Percentiles rank a stretch among this genome's conserved stretches.
phyloP scores from a whole-genome alignment of 208 protist species.

The Wallacemonas sp. region DNA sequence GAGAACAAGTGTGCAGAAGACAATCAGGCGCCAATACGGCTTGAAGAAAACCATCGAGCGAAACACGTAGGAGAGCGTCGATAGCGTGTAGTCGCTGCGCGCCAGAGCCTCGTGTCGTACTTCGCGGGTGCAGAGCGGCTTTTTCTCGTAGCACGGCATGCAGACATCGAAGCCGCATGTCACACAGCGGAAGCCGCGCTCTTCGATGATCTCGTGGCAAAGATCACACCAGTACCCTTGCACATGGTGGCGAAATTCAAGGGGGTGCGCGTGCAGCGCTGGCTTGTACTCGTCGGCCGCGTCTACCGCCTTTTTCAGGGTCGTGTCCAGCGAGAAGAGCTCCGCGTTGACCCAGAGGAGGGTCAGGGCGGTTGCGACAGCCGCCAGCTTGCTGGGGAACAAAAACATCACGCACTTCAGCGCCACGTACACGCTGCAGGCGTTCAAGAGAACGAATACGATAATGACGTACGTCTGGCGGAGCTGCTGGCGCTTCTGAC shows the following conservation, averaged over 20 bases:
- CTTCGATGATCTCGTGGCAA: background rate
- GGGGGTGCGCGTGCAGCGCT: slow-evolving; percentile 1
- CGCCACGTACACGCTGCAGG: slow-evolving; percentile 11
- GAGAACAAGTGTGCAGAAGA: background rate
- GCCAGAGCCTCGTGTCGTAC: background rate
- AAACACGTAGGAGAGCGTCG: background rate
- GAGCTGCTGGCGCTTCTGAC: background rate
- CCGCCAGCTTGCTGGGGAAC: slow-evolving; percentile 8
- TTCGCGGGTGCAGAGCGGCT: background rate
- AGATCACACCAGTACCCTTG: slow-evolving; percentile 7
- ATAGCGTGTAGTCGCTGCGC: background rate
- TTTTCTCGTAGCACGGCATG: slow-evolving; percentile 13
- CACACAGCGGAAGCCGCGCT: slow-evolving; percentile 5
- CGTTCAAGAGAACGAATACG: slow-evolving; percentile 4
- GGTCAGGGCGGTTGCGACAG: background rate
- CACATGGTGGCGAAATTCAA: background rate
- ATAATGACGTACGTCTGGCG: background rate
- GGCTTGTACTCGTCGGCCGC: slow-evolving; percentile 9
- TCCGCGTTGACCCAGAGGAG: slow-evolving; percentile 12
- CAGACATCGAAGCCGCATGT: slow-evolving; percentile 12
- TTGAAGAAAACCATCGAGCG: slow-evolving; percentile 10
- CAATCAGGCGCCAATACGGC: background rate
- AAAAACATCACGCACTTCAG: slow-evolving; percentile 8
- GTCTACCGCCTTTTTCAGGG: background rate
- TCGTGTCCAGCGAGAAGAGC: slow-evolving; percentile 9